phyloP scores from a whole-genome alignment of 2,329 filamentous ascomycete species.

The Neoascochyta sp. region DNA sequence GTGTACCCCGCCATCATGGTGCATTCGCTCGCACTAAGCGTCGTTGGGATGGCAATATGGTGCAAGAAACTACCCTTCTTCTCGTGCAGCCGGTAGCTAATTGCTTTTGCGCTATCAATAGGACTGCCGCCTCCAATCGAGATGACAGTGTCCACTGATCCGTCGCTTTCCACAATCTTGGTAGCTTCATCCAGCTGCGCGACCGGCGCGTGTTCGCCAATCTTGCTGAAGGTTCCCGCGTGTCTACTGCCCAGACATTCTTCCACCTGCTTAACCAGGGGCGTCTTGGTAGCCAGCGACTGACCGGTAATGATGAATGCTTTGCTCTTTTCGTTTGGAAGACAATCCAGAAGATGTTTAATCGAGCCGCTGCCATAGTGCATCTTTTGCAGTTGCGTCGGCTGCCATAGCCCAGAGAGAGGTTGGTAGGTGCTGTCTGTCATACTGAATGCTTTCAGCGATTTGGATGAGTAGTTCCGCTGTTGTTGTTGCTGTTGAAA shows the following conservation, averaged over 20 bases:
- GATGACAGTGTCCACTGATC: constrained; percentile 53
- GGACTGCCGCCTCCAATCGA: constrained; percentile 54
- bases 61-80: constrained; percentile 34
- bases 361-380: constrained; percentile 51
- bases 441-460: constrained; percentile 36
- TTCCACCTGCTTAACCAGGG: constrained; percentile 51
- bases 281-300: constrained; percentile 53
- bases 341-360: constrained; percentile 45
- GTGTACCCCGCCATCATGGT: constrained; percentile 54
- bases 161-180: constrained; percentile 44
- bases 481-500: not conserved
- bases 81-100: constrained; percentile 34
- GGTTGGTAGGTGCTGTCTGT: constrained; percentile 45
- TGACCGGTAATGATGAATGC: constrained; percentile 57
- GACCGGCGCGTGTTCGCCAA: constrained; percentile 55
- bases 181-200: constrained; percentile 53
- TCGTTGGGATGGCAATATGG: constrained; percentile 41
- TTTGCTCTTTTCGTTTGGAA: constrained; percentile 47
- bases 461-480: too few relatives aligned
- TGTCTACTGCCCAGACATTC: constrained; percentile 46
- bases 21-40: constrained; percentile 52
- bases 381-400: constrained; percentile 48
- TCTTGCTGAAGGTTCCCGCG: constrained; percentile 54
- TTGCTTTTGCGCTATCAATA: constrained; percentile 48
- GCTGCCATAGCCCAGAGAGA: constrained; percentile 50